A percentile compares a stretch with the other conserved stretches of the same genome.
These are phyloP conservation scores for Chaetoceros tenuissimus DNA, from an alignment of 108 stramenopile species.

Conservation along the genomic window DNA sequence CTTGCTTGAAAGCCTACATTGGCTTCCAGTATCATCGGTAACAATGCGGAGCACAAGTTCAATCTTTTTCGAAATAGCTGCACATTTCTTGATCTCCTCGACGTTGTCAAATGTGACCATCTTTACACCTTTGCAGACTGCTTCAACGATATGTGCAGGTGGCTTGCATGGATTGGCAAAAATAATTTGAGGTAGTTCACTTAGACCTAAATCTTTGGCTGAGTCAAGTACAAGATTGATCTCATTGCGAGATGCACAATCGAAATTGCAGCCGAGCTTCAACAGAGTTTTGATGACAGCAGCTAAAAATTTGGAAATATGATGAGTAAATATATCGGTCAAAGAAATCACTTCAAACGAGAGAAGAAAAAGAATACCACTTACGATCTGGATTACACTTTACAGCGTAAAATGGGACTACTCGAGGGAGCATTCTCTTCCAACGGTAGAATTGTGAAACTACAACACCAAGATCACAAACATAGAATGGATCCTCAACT, in stretches of 20 bases:
- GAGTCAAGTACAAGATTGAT: conserved; percentile 46
- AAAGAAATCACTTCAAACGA: too few species aligned
- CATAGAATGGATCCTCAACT: conserved; percentile 75
- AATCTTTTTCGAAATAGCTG: conserved; percentile 26
- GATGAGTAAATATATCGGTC: too few species aligned
- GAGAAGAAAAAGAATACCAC: too few species aligned
- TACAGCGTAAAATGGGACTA: conserved; percentile 67
- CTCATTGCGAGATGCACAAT: conserved; percentile 67
- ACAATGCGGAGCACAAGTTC: conserved; percentile 53
- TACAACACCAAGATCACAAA: conserved; percentile 73
- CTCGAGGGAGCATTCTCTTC: too few species aligned
- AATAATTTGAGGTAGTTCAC: conserved; percentile 54
- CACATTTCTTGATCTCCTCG: conserved; percentile 68
- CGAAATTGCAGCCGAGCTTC: conserved; percentile 54
- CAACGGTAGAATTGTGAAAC: conserved; percentile 71
- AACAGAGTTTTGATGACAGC: conserved; percentile 50
- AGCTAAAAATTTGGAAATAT: too few species aligned
- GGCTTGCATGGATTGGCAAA: conserved; percentile 78
- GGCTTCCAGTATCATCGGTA: conserved; percentile 54
- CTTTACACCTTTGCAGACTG: conserved; percentile 42
- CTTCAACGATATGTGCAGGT: conserved; percentile 42
- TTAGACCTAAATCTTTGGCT: conserved; percentile 21
- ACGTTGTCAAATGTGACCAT: conserved; percentile 75
- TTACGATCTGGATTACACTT: conserved; percentile 66
- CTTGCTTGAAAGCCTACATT: conserved; percentile 47